Percentiles rank a stretch among this genome's conserved stretches.
These are phyloP conservation scores for Castanea crenata DNA, from an alignment of 306 rosid genomes.

Conservation along the genomic window DNA sequence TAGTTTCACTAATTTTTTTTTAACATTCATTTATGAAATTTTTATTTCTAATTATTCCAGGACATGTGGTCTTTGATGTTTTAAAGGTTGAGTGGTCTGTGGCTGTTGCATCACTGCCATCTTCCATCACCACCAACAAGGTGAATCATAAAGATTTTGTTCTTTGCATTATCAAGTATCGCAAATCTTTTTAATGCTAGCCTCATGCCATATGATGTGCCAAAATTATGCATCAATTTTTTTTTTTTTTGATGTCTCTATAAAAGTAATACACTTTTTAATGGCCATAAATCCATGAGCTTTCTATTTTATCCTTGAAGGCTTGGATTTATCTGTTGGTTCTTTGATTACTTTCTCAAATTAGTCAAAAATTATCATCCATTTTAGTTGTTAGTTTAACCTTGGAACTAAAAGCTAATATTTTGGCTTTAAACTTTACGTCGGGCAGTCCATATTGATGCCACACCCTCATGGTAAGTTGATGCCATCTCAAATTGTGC, in stretches of 20 bases:
- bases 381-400: background rate
- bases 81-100: slow-evolving; percentile 73
- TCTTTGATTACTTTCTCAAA: background rate
- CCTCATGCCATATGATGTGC: background rate
- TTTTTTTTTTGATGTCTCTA: background rate
- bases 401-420: background rate
- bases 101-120: slow-evolving; percentile 57
- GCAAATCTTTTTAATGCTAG: background rate
- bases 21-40: background rate
- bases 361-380: background rate
- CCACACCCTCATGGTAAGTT: background rate
- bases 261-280: background rate
- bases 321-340: background rate
- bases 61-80: slow-evolving; percentile 78
- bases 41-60: slow-evolving; percentile 34
- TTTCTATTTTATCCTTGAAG: background rate
- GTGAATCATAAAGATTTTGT: slow-evolving; percentile 21
- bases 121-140: slow-evolving; percentile 80
- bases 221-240: background rate
- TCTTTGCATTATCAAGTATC: background rate
- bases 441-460: background rate
- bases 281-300: background rate
- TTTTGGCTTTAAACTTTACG: background rate
- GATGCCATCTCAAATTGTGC: background rate
- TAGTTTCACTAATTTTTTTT: slow-evolving; percentile 1